Evolutionary conservation across 768 basidiomycete species (phyloP).

Genomic region (Mycena sanguinolenta): DNA sequence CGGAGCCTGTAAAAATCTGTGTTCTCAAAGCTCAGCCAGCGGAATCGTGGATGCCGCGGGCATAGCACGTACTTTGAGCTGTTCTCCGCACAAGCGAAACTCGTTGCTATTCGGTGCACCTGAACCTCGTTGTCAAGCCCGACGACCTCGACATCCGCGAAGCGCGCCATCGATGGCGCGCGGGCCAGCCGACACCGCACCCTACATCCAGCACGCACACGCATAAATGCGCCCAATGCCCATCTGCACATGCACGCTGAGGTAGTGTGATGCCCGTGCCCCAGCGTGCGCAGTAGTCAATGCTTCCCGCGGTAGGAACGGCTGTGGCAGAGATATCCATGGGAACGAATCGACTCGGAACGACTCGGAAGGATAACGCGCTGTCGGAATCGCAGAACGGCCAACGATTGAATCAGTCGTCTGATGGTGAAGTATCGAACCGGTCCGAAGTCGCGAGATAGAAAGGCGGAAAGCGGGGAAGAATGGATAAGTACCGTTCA

Average conservation of each 20-base stretch:
- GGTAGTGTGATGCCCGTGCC: constrained; percentile 99
- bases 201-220: constrained; percentile 99
- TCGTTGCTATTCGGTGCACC: constrained; percentile 83
- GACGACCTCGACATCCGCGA: constrained; percentile 86
- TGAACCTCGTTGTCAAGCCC: constrained; percentile 98
- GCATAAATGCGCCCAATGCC: constrained; percentile 81
- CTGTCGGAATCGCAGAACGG: constrained; percentile 90
- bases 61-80: constrained; percentile 74
- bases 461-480: constrained; percentile 24
- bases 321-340: too few relatives aligned
- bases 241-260: constrained; percentile 91
- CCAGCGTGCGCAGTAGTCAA: constrained; percentile 82
- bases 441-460: too few relatives aligned
- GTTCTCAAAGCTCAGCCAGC: constrained; percentile 22
- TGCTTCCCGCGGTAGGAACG: constrained; percentile 93
- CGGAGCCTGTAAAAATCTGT: constrained; percentile 91
- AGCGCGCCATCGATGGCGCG: constrained; percentile 94
- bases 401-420: not conserved
- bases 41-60: not conserved
- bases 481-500: constrained; percentile 79
- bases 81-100: constrained; percentile 87
- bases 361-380: constrained; percentile 88
- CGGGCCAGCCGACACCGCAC: constrained; percentile 98
- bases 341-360: too few relatives aligned
- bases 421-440: too few relatives aligned